Evolutionary conservation across 768 basidiomycete genomes (phyloP).

Genomic region (Paxillus involutus): DNA sequence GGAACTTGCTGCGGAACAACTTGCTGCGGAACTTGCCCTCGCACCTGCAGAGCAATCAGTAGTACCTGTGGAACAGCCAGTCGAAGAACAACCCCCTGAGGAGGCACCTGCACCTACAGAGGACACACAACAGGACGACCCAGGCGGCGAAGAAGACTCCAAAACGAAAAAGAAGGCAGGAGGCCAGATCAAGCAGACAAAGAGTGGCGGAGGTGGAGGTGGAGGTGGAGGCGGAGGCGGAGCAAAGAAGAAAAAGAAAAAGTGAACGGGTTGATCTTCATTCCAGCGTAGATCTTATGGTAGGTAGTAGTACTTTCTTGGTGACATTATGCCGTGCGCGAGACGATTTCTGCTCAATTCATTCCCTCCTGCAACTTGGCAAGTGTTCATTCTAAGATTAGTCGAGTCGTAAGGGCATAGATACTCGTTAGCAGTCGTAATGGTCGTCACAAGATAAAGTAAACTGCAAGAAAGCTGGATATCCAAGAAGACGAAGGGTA

Average conservation of each 20-base stretch:
- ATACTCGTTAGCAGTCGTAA: constrained; percentile 1
- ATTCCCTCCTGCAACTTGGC: background rate
- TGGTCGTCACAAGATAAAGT: background rate
- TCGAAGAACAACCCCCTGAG: background rate
- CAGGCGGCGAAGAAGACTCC: background rate
- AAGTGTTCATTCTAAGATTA: background rate
- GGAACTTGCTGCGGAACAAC: background rate
- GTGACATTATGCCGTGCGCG: background rate
- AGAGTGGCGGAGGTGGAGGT: background rate
- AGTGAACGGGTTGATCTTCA: background rate
- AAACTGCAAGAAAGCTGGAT: constrained; percentile 1
- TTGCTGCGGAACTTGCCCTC: background rate
- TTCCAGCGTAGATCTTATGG: background rate
- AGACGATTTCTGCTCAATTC: background rate
- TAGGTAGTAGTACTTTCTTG: background rate
- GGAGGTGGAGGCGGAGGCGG: background rate
- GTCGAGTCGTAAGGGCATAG: background rate
- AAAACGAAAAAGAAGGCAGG: constrained; percentile 9
- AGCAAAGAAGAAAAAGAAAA: constrained; percentile 11
- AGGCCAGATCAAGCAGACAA: background rate
- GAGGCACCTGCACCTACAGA: constrained; percentile 4
- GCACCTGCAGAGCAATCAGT: background rate
- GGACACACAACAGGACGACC: constrained; percentile 1
- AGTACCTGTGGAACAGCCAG: constrained; percentile 1
- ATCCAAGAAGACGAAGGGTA: background rate